These are phyloP conservation scores for Cytospora piceae DNA, from an alignment of 2,329 filamentous ascomycete genomes.

Conservation along the genomic window DNA sequence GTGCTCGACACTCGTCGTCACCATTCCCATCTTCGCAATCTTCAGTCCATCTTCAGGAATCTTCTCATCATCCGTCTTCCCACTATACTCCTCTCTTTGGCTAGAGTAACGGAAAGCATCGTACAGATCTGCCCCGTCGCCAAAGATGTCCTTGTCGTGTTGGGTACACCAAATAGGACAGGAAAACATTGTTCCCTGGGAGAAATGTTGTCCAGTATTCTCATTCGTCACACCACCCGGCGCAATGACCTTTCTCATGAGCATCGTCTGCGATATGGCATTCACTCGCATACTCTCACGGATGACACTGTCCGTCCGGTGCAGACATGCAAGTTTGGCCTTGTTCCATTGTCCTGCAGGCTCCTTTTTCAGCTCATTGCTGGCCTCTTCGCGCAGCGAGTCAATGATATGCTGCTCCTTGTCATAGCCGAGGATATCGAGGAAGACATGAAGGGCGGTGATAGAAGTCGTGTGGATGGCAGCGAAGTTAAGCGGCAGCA, in stretches of 20 bases:
- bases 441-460: constrained; percentile 51
- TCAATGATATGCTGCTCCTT: constrained; percentile 42
- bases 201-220: constrained; percentile 30
- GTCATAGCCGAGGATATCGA: constrained; percentile 51
- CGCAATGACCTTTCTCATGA: constrained; percentile 51
- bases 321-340: constrained; percentile 45
- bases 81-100: constrained; percentile 45
- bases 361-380: constrained; percentile 39
- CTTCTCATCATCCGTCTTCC: constrained; percentile 36
- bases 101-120: constrained; percentile 55
- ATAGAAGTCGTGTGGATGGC: constrained; percentile 62
- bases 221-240: constrained; percentile 43
- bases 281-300: constrained; percentile 56
- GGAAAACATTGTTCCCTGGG: constrained; percentile 36
- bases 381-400: constrained; percentile 49
- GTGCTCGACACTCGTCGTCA: constrained; percentile 55
- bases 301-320: constrained; percentile 55
- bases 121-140: constrained; percentile 45
- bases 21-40: constrained; percentile 52
- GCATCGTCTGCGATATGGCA: constrained; percentile 50
- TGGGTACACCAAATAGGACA: constrained; percentile 51
- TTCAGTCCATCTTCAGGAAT: constrained; percentile 39
- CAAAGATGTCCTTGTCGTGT: constrained; percentile 50
- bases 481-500: constrained; percentile 61
- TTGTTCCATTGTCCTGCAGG: constrained; percentile 51